Evolutionary conservation across 768 basidiomycete genomes (phyloP), one percentile per base, ranked within the genome.

Genomic region (Auriscalpium orientale): DNA sequence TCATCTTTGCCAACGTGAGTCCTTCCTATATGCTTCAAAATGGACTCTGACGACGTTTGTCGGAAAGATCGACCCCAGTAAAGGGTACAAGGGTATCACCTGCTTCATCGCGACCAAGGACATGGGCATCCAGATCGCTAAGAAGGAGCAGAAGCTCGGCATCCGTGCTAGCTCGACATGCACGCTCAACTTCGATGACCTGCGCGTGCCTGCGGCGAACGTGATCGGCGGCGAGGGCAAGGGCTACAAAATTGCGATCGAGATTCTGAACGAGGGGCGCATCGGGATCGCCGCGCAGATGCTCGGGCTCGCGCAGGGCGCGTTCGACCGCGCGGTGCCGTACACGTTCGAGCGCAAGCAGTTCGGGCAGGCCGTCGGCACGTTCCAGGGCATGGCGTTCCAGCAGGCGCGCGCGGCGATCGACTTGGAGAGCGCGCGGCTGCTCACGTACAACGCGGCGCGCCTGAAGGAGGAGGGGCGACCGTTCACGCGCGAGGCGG

Each of bases 201-300:
- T 98, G 66, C 87, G 84, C 62, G 78, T 88, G 74, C 97, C 74
- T 61, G 83, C 74, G 46, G 92, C 90, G 72, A 98, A 98, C 66
- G 72, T 99, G 56, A 84, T 99, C 59, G 97, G 97, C 9, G 90
- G 87, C 35, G 87, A 85, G 63, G 95, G 95, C 46, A 84, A 87
- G 68, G 94, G 94, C 0, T 98, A 98, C 76, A 97, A 95, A 83
- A 87, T 95, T 66, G 95, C 95, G 44, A 98, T 98, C 59, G 90
- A 98, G 72, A 95, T 95, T 61, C 70, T 98, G 56, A 98, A 98
- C 68, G 95, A 98, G 72, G 95, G 89, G 54, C 91, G 95, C 56
- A 95, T 98, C 63, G 95, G 95, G 35, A 98, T 98, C 60, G 97
- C 95, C 16, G 95, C 91, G 0, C 97, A 99, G 72, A 98, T 98